phyloP scores from a whole-genome alignment of 2,329 filamentous ascomycete genomes.

The Pseudocercospora macadamiae region DNA sequence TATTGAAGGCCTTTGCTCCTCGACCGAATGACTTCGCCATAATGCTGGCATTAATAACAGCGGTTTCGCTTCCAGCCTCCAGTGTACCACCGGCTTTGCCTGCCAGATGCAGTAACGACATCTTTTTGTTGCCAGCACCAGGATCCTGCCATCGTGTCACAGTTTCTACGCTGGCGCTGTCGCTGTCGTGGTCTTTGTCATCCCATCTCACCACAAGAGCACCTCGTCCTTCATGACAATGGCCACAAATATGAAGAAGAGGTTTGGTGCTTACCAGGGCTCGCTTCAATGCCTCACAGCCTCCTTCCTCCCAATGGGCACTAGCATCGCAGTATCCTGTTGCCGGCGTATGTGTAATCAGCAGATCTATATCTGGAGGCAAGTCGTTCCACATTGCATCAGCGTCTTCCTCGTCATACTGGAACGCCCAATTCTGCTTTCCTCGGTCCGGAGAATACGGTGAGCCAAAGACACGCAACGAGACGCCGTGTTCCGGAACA shows the following conservation, averaged over 20 bases:
- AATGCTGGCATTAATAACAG: slow-evolving; percentile 78
- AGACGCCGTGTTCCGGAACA: slow-evolving; percentile 63
- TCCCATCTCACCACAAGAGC: slow-evolving; percentile 65
- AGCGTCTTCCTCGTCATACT: slow-evolving; percentile 55
- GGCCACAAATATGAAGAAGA: slow-evolving; percentile 68
- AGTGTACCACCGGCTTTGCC: slow-evolving; percentile 40
- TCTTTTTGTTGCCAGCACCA: slow-evolving; percentile 59
- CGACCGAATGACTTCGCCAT: slow-evolving; percentile 63
- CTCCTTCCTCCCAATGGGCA: slow-evolving; percentile 47
- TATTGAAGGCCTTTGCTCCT: slow-evolving; percentile 66
- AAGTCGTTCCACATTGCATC: slow-evolving; percentile 62
- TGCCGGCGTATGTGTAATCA: slow-evolving; percentile 73
- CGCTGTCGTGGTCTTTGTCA: slow-evolving; percentile 32
- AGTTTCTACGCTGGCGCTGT: too few species aligned
- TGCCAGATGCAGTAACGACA: slow-evolving; percentile 66
- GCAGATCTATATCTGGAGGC: slow-evolving; percentile 64
- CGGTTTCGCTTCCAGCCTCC: slow-evolving; percentile 64
- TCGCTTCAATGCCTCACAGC: slow-evolving; percentile 63
- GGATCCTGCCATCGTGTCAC: slow-evolving; percentile 60
- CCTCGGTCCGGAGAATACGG: slow-evolving; percentile 59
- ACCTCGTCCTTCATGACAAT: slow-evolving; percentile 71
- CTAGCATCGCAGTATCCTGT: slow-evolving; percentile 59
- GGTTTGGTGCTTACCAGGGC: slow-evolving; percentile 64
- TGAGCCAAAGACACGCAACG: slow-evolving; percentile 71
- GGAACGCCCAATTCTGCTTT: slow-evolving; percentile 65